These are phyloP conservation scores for Eucalyptus fibrosa DNA, from an alignment of 345 rosid species.

Conservation along the genomic window DNA sequence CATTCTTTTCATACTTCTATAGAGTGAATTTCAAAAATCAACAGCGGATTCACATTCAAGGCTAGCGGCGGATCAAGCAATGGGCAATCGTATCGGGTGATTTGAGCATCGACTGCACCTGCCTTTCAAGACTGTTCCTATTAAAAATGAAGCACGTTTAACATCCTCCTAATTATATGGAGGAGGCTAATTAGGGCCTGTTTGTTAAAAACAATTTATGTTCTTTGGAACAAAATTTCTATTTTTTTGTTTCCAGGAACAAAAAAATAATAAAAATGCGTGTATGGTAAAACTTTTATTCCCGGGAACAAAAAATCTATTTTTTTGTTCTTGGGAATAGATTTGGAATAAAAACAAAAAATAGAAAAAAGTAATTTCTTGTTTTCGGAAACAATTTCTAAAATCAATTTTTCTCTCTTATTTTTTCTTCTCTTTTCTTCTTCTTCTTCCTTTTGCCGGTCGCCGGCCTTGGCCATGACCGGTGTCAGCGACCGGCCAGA, in stretches of 20 bases:
- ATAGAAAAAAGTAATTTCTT: too few species aligned
- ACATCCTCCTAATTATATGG: not conserved
- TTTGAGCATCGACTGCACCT: not conserved
- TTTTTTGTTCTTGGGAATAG: too few species aligned
- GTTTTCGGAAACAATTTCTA: rapidly evolving
- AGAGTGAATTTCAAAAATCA: not conserved
- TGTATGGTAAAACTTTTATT: too few species aligned
- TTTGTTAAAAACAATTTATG: too few species aligned
- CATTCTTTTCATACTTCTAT: not conserved
- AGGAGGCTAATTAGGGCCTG: not conserved
- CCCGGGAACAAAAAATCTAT: rapidly evolving
- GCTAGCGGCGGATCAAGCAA: not conserved
- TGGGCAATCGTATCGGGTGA: not conserved
- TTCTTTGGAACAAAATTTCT: rapidly evolving
- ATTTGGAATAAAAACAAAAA: too few species aligned
- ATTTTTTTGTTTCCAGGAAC: rapidly evolving
- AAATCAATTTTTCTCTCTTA: too few species aligned
- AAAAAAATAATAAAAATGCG: rapidly evolving
- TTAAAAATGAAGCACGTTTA: not conserved
- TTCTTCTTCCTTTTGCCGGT: too few species aligned
- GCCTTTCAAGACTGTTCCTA: not conserved
- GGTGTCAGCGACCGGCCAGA: rapidly evolving
- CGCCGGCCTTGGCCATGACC: rapidly evolving
- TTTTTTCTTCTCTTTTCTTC: too few species aligned
- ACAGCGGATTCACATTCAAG: not conserved